phyloP scores from a whole-genome alignment of 768 basidiomycete genomes.

The Rhizopogon sp. region DNA sequence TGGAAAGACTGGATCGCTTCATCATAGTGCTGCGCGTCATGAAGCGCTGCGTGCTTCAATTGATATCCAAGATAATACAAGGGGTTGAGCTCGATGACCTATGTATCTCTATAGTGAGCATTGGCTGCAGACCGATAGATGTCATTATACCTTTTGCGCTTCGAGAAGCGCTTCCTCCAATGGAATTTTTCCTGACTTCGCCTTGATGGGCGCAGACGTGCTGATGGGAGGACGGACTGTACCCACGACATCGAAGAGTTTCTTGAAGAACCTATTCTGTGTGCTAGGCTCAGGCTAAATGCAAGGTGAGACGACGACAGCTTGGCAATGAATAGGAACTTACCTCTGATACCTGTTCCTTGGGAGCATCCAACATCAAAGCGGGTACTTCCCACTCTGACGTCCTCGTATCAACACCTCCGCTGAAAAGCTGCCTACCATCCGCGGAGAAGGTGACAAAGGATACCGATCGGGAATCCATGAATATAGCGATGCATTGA shows the following conservation, averaged over 20 bases:
- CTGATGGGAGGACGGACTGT: no score
- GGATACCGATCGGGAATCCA: neutral
- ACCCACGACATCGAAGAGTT: no score
- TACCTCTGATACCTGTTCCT: no score
- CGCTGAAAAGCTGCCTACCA: neutral
- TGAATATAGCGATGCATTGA: neutral
- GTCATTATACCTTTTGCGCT: neutral
- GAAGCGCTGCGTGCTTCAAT: slow-evolving; percentile 76
- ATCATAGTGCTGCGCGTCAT: slow-evolving; percentile 68
- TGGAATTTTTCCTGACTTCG: neutral
- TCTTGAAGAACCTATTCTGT: no score
- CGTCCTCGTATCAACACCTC: neutral
- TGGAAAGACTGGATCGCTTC: slow-evolving; percentile 67
- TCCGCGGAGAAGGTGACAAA: neutral
- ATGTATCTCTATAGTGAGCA: neutral
- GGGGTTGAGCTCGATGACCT: neutral
- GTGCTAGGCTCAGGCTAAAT: no score
- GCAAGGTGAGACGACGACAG: no score
- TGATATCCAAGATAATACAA: neutral
- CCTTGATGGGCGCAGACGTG: neutral
- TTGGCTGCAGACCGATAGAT: neutral
- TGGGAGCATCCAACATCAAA: no score
- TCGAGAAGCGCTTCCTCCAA: neutral
- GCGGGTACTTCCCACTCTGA: neutral
- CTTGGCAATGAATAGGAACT: no score